A percentile compares a stretch with the other conserved stretches of the same genome.
Conservation (phyloP, 73 alveolate genomes). For the Paramecium pentaurelia region DNA sequence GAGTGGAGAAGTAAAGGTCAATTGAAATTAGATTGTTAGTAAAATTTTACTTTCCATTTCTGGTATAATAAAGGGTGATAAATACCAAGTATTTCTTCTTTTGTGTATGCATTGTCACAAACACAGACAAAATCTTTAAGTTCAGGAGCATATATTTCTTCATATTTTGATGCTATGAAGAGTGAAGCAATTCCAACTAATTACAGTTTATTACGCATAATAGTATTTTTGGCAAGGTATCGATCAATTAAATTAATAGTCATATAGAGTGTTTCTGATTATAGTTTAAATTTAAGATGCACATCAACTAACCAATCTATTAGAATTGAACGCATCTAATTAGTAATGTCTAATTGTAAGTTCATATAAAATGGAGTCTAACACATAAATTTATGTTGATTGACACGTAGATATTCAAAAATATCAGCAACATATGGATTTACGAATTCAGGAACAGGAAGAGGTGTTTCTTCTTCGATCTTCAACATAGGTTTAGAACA, state of each 20-base stretch:
- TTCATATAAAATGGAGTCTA: constrained; percentile 36
- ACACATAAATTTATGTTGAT: background rate
- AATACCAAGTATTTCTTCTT: constrained; percentile 83
- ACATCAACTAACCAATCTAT: constrained; percentile 86
- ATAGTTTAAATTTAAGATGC: constrained; percentile 76
- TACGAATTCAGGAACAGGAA: background rate
- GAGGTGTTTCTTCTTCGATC: constrained; percentile 26
- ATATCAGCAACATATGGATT: constrained; percentile 10
- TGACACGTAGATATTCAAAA: background rate
- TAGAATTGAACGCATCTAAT: constrained; percentile 74
- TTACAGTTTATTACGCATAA: constrained; percentile 37
- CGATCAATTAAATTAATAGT: constrained; percentile 76
- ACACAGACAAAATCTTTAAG: constrained; percentile 92
- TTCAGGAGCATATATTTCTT: constrained; percentile 70
- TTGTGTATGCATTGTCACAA: constrained; percentile 95
- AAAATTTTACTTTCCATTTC: constrained; percentile 9
- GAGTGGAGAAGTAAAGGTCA: background rate
- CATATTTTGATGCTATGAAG: constrained; percentile 66
- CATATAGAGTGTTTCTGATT: constrained; percentile 78
- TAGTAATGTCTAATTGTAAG: constrained; percentile 68
- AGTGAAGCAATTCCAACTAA: constrained; percentile 60
- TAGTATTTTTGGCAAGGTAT: constrained; percentile 71
- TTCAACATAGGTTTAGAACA: background rate
- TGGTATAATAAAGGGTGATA: background rate
- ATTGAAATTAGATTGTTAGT: background rate